phyloP scores from a whole-genome alignment of 257 asterid genomes.

The Striga asiatica region DNA sequence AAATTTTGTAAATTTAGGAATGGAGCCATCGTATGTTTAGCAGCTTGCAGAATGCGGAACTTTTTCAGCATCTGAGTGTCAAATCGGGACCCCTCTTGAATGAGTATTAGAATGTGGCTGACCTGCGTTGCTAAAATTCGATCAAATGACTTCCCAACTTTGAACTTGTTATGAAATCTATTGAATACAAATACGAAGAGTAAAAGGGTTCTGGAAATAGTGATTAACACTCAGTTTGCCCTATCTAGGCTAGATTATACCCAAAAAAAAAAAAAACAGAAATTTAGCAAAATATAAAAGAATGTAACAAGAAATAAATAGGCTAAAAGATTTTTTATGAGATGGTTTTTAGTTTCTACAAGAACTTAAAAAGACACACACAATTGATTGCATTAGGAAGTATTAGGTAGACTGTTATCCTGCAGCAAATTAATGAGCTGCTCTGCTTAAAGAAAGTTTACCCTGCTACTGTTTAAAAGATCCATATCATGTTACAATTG shows the following conservation, averaged over 20 bases:
- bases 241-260: background rate
- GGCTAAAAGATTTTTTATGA: background rate
- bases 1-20: conserved; percentile 42
- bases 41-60: conserved; percentile 77
- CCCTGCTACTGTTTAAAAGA: no score
- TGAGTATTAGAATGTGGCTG: conserved; percentile 64
- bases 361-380: background rate
- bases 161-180: conserved; percentile 2
- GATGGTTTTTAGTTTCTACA: background rate
- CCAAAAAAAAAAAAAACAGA: background rate
- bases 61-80: conserved; percentile 59
- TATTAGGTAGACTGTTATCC: no score
- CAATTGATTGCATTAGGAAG: background rate
- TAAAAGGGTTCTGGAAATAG: background rate
- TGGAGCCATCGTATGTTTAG: conserved; percentile 63
- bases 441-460: no score
- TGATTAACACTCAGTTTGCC: conserved; percentile 2
- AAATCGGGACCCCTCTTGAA: conserved; percentile 86
- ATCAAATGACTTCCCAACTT: conserved; percentile 35
- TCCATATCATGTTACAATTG: no score
- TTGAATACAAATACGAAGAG: background rate
- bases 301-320: background rate
- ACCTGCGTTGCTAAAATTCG: conserved; percentile 78
- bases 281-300: background rate
- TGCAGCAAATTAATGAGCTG: no score